A percentile compares a stretch with the other conserved stretches of the same genome.
Conservation (phyloP, 352 stramenopile genomes). For the Phytophthora hibernalis region DNA sequence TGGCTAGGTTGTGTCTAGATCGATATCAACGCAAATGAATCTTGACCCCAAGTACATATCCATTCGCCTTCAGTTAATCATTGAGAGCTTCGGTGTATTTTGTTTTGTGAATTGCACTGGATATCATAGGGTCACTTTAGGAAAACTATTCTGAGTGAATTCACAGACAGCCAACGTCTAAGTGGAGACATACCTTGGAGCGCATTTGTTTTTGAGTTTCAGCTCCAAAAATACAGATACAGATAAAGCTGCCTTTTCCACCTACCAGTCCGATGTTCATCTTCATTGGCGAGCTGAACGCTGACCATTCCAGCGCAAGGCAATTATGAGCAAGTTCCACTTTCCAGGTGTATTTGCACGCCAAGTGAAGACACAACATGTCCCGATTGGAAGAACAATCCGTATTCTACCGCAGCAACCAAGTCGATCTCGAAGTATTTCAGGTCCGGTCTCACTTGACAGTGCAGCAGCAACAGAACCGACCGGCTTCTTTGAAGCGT, state of each 20-base stretch:
- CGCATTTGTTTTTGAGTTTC: too few species aligned
- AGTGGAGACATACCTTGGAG: too few species aligned
- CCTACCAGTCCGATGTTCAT: not conserved
- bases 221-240: too few species aligned
- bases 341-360: not conserved
- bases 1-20: conserved; percentile 16
- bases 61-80: too few species aligned
- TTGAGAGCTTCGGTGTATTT: too few species aligned
- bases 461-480: not conserved
- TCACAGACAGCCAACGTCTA: too few species aligned
- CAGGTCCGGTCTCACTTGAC: not conserved
- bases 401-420: conserved; percentile 7
- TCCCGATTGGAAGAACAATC: not conserved
- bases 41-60: too few species aligned
- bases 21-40: not conserved
- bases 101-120: too few species aligned
- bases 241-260: too few species aligned
- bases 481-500: conserved; percentile 25
- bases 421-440: not conserved
- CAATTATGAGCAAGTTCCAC: not conserved
- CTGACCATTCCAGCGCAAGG: not conserved
- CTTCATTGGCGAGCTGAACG: not conserved
- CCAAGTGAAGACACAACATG: not conserved
- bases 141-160: too few species aligned
- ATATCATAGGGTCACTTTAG: too few species aligned